These are phyloP conservation scores for Dalbergia oliveri DNA, from an alignment of 306 rosid species.

Conservation along the genomic window DNA sequence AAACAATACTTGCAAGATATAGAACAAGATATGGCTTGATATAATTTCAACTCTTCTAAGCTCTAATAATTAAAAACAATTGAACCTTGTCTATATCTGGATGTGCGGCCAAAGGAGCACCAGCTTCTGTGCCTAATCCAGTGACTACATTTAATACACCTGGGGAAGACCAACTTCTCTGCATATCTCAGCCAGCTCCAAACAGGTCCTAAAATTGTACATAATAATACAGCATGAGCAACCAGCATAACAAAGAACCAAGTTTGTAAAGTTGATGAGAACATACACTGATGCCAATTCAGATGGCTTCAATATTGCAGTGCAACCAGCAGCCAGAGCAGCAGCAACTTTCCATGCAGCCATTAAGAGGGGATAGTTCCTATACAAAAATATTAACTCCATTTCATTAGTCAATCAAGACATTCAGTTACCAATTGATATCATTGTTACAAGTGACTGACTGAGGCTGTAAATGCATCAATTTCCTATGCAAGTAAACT, in stretches of 20 bases:
- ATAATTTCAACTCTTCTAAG: constrained; percentile 21
- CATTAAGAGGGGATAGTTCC: constrained; percentile 88
- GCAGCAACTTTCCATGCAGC: constrained; percentile 89
- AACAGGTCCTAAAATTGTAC: constrained; percentile 62
- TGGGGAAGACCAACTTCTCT: constrained; percentile 80
- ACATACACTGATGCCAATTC: constrained; percentile 84
- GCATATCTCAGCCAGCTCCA: constrained; percentile 80
- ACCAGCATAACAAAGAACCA: constrained; percentile 23
- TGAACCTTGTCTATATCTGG: constrained; percentile 82
- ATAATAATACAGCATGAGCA: constrained; percentile 22
- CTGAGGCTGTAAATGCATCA: constrained; percentile 16
- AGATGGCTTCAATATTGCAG: constrained; percentile 86
- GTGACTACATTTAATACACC: constrained; percentile 79
- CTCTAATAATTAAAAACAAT: neutral
- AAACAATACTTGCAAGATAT: constrained; percentile 17
- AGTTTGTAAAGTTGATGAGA: constrained; percentile 35
- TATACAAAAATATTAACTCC: constrained; percentile 42
- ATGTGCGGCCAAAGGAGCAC: constrained; percentile 89
- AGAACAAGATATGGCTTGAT: neutral
- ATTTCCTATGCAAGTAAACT: neutral
- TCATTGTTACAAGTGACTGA: neutral
- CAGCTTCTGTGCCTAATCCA: constrained; percentile 86
- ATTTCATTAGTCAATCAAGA: neutral
- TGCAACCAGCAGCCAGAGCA: constrained; percentile 91
- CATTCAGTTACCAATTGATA: neutral